Evolutionary conservation across 805 yeast species (phyloP), one percentile per base, ranked within the genome.

Genomic region (Metschnikowia amazonensis): DNA sequence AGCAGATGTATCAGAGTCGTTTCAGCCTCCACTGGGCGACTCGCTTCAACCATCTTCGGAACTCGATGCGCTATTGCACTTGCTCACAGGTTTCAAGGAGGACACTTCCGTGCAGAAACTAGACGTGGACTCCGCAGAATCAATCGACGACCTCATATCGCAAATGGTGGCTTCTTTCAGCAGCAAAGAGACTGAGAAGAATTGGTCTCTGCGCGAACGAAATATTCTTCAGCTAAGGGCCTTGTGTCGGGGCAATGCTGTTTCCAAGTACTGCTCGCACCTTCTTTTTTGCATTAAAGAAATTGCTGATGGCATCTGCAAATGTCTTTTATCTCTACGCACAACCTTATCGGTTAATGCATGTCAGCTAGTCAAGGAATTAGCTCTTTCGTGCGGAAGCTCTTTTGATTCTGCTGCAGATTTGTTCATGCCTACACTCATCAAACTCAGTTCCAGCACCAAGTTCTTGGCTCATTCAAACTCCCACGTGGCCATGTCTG

Each of bases 131-230:
- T 62, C 30, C 54, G 39, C 50, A 3, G 59, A 60, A 17, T 49
- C 51, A 3, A 43, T 71, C 13, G 38, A 50, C 28, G 48, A 45
- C 13, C 43, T 50, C 3, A 24, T 63, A 4, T 44, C 55, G 7
- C 60, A 51, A 1, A 45, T 62, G 35, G 9, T 36, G 1, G 64
- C 67, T 1, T 52, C 55, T 11, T 89, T 92, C 56, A 76, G 72
- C 7, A 85, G 84, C 4, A 72, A 84, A 57, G 99, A 94, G 62
- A 85, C 95, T 0, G 99, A 94, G 59, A 75, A 75, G 47, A 94
- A 94, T 60, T 94, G 99, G 99, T 65, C 70, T 18, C 54, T 57
- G 0, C 74, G 99, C 58, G 96, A 90, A 55, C 74, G 76, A 43
- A 69, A 69, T 41, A 75, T 89, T 2, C 56, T 76, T 1, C 74